Conservation (phyloP, 2,329 filamentous ascomycete genomes). For the Westerdykella aurantiaca region DNA sequence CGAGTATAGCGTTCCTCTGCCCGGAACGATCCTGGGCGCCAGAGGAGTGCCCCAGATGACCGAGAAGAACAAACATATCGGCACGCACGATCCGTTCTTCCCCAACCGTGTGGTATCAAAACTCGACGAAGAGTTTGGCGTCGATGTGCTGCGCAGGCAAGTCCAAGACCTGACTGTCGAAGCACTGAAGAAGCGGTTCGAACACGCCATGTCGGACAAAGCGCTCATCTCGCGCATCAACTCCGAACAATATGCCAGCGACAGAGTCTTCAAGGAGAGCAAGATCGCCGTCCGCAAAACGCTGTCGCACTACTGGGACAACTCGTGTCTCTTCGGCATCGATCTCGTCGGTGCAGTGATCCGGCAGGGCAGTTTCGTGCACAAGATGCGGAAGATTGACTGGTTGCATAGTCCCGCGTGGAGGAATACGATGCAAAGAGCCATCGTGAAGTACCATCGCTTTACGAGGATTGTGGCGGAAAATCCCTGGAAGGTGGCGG, state of each 20-base stretch:
- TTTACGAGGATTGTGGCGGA: slow-evolving; percentile 57
- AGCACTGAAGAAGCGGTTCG: slow-evolving; percentile 6
- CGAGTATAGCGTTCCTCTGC: slow-evolving; percentile 50
- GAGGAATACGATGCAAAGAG: slow-evolving; percentile 56
- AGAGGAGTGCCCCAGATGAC: slow-evolving; percentile 46
- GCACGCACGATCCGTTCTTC: slow-evolving; percentile 13
- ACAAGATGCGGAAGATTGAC: slow-evolving; percentile 71
- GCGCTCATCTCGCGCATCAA: slow-evolving; percentile 36
- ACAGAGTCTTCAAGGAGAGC: slow-evolving; percentile 10
- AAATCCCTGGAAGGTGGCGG: slow-evolving; percentile 46
- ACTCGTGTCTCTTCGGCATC: slow-evolving; percentile 58
- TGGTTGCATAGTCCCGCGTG: slow-evolving; percentile 70
- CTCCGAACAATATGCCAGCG: slow-evolving; percentile 7
- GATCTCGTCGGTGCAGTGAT: slow-evolving; percentile 62
- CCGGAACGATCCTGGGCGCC: slow-evolving; percentile 59
- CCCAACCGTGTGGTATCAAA: slow-evolving; percentile 14
- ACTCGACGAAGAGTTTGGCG: slow-evolving; percentile 26
- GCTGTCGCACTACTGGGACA: slow-evolving; percentile 67
- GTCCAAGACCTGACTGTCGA: slow-evolving; percentile 18
- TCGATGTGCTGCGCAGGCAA: slow-evolving; percentile 9
- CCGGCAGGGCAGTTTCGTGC: slow-evolving; percentile 57
- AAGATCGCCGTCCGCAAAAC: slow-evolving; percentile 54
- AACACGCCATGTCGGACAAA: slow-evolving; percentile 4
- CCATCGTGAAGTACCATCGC: slow-evolving; percentile 59
- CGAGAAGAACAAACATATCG: slow-evolving; percentile 16